Evolutionary conservation across 306 rosid species (phyloP).

Genomic region (Sophora flavescens): DNA sequence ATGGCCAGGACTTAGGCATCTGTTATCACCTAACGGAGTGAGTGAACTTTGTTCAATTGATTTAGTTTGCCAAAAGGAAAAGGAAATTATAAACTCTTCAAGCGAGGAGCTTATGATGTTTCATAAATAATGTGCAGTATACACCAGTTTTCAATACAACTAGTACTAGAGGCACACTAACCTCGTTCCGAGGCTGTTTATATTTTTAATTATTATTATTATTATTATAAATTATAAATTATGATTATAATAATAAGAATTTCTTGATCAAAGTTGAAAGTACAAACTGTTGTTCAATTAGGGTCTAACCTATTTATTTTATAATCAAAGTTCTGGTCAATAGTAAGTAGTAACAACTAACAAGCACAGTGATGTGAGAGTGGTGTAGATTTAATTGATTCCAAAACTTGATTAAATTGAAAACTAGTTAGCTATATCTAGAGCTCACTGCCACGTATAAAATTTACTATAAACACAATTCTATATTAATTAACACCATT

Average conservation of each 20-base stretch:
- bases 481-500: too few relatives aligned
- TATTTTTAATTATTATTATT: background rate
- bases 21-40: conserved; percentile 4
- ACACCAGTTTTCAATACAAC: conserved; percentile 24
- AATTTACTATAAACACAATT: too few relatives aligned
- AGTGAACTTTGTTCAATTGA: background rate
- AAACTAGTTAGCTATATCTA: conserved; percentile 1
- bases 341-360: background rate
- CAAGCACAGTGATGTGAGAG: background rate
- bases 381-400: conserved; percentile 13
- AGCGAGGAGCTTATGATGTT: conserved; percentile 25
- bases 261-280: background rate
- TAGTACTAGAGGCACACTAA: conserved; percentile 30
- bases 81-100: background rate
- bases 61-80: conserved; percentile 2
- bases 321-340: conserved; percentile 14
- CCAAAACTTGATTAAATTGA: background rate
- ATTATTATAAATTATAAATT: background rate
- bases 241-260: background rate
- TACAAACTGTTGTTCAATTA: background rate
- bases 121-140: conserved; percentile 39
- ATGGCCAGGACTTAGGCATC: background rate
- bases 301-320: conserved; percentile 19
- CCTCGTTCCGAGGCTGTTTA: conserved; percentile 23
- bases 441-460: too few relatives aligned